Conservation (phyloP, 345 rosid species). For the Heritiera fomes region DNA sequence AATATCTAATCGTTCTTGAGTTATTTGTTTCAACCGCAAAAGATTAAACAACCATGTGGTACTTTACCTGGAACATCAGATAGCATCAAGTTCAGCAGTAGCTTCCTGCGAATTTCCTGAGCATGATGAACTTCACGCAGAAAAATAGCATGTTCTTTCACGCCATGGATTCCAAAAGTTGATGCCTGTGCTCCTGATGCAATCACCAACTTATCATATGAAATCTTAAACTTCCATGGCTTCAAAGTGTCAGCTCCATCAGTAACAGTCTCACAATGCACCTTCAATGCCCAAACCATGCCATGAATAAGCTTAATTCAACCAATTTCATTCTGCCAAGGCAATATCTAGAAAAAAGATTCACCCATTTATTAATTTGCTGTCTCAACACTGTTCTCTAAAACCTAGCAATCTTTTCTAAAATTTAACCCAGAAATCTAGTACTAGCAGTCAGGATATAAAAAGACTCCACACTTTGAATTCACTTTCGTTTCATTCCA, state of each 20-base stretch:
- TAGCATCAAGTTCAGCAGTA: conserved; percentile 92
- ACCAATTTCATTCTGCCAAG: not conserved
- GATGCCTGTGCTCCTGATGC: conserved; percentile 86
- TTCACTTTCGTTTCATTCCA: not conserved
- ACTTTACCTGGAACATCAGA: conserved; percentile 78
- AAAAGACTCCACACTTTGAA: too few relatives aligned
- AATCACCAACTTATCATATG: conserved; percentile 81
- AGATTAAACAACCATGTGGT: not conserved
- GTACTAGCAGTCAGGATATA: too few relatives aligned
- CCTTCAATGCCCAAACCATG: conserved; percentile 42
- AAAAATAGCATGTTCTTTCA: conserved; percentile 68
- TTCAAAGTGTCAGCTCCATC: conserved; percentile 50
- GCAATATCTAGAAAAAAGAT: not conserved
- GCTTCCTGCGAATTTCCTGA: conserved; percentile 86
- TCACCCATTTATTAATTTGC: not conserved
- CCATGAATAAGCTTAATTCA: conserved; percentile 7
- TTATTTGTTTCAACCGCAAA: not conserved
- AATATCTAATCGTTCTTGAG: not conserved
- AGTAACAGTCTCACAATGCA: conserved; percentile 81
- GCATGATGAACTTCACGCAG: conserved; percentile 97
- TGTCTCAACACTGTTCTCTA: not conserved
- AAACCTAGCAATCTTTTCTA: not conserved
- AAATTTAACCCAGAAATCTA: not conserved
- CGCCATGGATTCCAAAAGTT: conserved; percentile 86
- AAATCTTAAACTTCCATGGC: conserved; percentile 74